Percentiles rank a stretch among this genome's conserved stretches.
Evolutionary conservation across 2,329 filamentous ascomycete genomes (phyloP).

Genomic region (Xylariaceae sp.): DNA sequence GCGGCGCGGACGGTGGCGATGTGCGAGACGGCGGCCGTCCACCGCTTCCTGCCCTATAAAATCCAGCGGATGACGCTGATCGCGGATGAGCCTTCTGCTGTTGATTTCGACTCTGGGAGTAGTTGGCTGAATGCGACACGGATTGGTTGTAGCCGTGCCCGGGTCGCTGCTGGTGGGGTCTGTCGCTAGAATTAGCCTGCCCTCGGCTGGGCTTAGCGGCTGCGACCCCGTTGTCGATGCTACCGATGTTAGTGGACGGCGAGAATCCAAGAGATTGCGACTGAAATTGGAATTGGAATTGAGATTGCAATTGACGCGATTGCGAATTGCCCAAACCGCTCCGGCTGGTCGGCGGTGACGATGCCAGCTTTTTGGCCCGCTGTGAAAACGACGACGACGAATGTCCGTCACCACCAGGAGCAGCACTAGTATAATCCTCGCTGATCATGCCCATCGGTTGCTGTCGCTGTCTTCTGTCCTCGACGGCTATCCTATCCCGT

Average conservation of each 20-base stretch:
- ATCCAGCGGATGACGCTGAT: neutral
- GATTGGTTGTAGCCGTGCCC: no score
- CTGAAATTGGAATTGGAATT: slow-evolving; percentile 4
- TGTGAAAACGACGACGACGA: neutral
- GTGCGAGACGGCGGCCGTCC: neutral
- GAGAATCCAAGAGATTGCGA: neutral
- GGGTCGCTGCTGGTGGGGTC: no score
- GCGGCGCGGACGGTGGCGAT: slow-evolving; percentile 11
- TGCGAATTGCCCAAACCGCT: no score
- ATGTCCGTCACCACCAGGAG: neutral
- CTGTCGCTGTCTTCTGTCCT: neutral
- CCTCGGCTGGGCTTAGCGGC: no score
- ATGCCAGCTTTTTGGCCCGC: no score
- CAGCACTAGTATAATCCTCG: neutral
- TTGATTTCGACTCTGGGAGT: neutral
- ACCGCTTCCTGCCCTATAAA: neutral
- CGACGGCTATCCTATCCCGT: neutral
- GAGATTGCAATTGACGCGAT: neutral
- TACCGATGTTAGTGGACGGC: no score
- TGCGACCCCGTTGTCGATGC: no score
- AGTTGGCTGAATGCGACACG: no score
- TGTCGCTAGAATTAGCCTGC: no score
- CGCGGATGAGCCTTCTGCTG: neutral
- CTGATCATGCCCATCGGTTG: neutral
- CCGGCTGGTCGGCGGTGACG: no score